Base-by-base conservation (phyloP, 768 basidiomycete species). In the Suillus brevipes region DNA sequence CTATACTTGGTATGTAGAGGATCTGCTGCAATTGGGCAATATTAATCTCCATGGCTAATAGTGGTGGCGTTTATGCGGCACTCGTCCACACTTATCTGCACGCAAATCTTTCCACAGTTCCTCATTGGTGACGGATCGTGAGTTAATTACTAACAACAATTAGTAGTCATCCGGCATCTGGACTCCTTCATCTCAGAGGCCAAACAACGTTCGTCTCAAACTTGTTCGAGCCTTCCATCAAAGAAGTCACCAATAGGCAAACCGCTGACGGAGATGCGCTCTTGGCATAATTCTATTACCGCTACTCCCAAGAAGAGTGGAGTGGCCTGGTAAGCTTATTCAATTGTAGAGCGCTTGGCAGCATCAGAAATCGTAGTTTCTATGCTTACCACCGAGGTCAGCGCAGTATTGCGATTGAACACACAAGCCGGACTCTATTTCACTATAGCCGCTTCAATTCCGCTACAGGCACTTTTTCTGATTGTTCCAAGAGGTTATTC, bases 51-150 rank as follows among this genome's bases (percentile, higher is more conserved):
- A 55, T 55, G 50, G 14, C 18, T 47, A 16, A 14, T 28, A 6
- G 14, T 64, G 36, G 66, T 68, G 75, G 75, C 20, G 68, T 70
- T 75, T 75, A 43, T 70, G 73, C 75, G 73, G 73, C 34, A 58
- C 40, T 61, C 43, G 8, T 18, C 13, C 28, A 36, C 23, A 31
- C 60, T 45, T n/a, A 7, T 66, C 66, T 38, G 13, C 18, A 31
- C 16, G 38, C n/a, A 36, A 45, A 50, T 42, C 20, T 59, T 66
- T 61, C 38, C n/a, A 61, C 59, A 59, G 42, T 25, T 55, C 49
- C 23, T 40, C 13, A 37, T 18, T 31, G 40, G 50, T 49, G 64
- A 62, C 62, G 47, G 31, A 58, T 40, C 40, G 12, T 43, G 63
- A 53, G 16, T 50, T 6, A 59, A 10, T 25, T 34, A 59, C 60